Evolutionary conservation across 2,329 filamentous ascomycete genomes (phyloP), one percentile per base, ranked within the genome.

Genomic region (Phialocephala sp.): DNA sequence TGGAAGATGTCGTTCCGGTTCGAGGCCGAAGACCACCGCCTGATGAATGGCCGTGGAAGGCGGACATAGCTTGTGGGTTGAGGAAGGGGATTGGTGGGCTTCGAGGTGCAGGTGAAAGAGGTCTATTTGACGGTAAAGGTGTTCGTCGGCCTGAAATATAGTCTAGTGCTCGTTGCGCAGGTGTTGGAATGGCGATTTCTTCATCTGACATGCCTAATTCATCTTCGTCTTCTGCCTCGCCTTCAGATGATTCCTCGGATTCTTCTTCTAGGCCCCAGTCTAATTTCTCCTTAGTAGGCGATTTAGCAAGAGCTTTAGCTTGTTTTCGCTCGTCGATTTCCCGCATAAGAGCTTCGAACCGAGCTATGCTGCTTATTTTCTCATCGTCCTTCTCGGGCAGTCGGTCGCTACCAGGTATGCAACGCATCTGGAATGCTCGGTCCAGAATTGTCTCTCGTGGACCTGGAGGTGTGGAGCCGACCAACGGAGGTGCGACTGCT

Each of bases 361-460:
- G 82, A 11, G 87, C 88, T 37, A 90, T 80, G 0, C 87, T 90
- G 69, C 84, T 89, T 18, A 89, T 78, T 65, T 89, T 88, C 69
- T 89, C 86, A 67, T 88, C 86, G 4, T 87, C 87, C 14, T 64
- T 69, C n/a, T 71, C 69, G 9, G 60, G 43, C 1, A 84, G 80
- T 8, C 78, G 77, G 12, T 87, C 86, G 2, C 85, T 85, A 6
- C 87, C 87, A 18, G 87, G 87, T 39, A 90, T 88, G 64, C 80
- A 86, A 9, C 85, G 81, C 77, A 90, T 77, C 70, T 88, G 86
- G 71, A 90, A 90, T 0, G 88, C 88, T 45, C 88, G 79, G 73
- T 90, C 88, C n/a, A 90, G 76, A 60, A 90, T 90, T 0, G 88
- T 89, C 76, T 90, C 87, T 18, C 87, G 82, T 1, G 84, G 85